Evolutionary conservation across 2,329 filamentous ascomycete genomes (phyloP), one percentile per base, ranked within the genome.

Genomic region (Paracorniculantispora psalliotae): DNA sequence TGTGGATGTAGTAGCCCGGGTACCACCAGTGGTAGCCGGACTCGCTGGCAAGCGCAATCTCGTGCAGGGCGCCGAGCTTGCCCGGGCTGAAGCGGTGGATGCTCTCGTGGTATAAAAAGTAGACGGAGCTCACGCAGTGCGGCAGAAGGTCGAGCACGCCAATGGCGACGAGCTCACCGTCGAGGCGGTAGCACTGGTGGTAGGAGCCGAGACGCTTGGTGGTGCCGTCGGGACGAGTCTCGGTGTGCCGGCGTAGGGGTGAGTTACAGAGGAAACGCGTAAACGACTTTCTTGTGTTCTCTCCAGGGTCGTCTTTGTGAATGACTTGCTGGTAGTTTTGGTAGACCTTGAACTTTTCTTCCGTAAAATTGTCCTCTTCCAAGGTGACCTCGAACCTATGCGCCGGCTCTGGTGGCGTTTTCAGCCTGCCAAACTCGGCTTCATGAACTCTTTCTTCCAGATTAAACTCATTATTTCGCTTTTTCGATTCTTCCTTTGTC

Each of bases 161-260:
- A 63, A 94, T 81, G 2, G 90, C 90, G 25, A 93, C 84, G 15
- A 94, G 77, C 52, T 84, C 79, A 23, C 89, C 90, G 67, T 94
- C 88, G 2, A 94, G 77, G 30, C 90, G 81, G 69, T 92, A 93
- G 73, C 89, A 92, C 69, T 93, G 90, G 66, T 94, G 90, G 66
- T 84, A 93, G 1, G 89, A 91, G 17, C 90, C 90, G 0, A 92
- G 73, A 44, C 74, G 75, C 47, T 79, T 79, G 60, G 80, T 76
- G 19, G 76, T 75, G 26, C 83, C 83, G 59, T 85, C 77, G 1
- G 76, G 62, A 2, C 71, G 70, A 19, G 71, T 69, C 37, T 78
- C 62, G 1, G 72, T 78, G 33, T 76, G 73, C 13, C 79, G 77
- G 13, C 71, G 75, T 43, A 93, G 67, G 1, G 89, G 88, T 4